Evolutionary conservation across 169 alveolate species (phyloP).

Genomic region (Plasmodium vinckei): DNA sequence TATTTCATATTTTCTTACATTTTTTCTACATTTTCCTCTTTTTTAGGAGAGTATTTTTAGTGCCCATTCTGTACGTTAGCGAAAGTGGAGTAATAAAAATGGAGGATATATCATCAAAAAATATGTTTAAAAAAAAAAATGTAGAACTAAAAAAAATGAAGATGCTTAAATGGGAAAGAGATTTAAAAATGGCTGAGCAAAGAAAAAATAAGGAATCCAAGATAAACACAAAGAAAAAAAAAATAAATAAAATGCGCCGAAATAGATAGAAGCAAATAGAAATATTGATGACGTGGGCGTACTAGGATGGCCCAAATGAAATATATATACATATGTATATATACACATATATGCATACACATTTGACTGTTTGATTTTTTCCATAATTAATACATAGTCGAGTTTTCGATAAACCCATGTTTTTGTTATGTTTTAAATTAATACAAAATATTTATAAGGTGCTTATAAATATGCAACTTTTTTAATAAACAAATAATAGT

Average conservation of each 20-base stretch:
- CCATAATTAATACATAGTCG: too few species aligned
- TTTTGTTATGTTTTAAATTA: too few species aligned
- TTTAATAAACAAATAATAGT: too few species aligned
- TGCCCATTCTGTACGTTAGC: constrained; percentile 56
- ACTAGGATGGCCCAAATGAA: not conserved
- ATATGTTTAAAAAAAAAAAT: constrained; percentile 21
- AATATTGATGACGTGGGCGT: not conserved
- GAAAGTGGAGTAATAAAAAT: constrained; percentile 52
- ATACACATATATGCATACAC: not conserved
- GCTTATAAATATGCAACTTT: too few species aligned
- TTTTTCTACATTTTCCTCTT: too few species aligned
- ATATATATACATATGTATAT: not conserved
- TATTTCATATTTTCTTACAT: not conserved
- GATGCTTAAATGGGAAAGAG: constrained; percentile 71
- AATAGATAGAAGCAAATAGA: not conserved
- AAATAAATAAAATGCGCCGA: constrained; percentile 1
- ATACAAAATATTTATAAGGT: too few species aligned
- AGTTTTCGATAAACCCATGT: too few species aligned
- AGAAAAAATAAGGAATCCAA: constrained; percentile 9
- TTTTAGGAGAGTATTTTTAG: constrained; percentile 52
- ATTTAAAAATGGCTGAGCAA: constrained; percentile 48
- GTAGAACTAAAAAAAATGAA: constrained; percentile 68
- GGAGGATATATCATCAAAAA: constrained; percentile 48
- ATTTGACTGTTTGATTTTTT: too few species aligned
- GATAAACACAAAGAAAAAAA: constrained; percentile 29